Base-by-base conservation (phyloP, 345 rosid species). In the Mallotus nudiflorus region DNA sequence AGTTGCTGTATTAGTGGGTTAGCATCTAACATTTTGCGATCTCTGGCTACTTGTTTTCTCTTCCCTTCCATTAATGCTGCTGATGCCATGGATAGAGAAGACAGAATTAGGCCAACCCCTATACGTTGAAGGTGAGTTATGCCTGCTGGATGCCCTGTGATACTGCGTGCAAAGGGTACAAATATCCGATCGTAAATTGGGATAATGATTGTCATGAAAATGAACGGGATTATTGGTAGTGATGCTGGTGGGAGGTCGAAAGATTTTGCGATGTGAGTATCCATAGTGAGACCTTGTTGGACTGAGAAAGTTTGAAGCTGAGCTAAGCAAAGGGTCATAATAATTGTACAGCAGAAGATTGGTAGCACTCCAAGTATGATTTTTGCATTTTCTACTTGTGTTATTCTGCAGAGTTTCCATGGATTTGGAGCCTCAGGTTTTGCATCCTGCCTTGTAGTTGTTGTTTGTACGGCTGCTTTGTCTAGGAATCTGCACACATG, bases 361-460 rank as follows among this genome's bases (percentile, higher is more conserved):
- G 89, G 91, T 20, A 79, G 9, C 82, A 88, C 74, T 28, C 86
- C 81, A 0, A 82, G 70, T n/a, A 86, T 25, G 66, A 82, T 76
- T 66, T 88, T 86, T 15, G 85, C 89, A 6, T 74, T 83, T 68
- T 88, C 91, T 11, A 86, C 93, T 78, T 85, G 89, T 1, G 91
- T 88, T 28, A 88, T 84, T 60, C 80, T 75, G 80, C 88, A 82
- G 39, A 86, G 86, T 62, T 73, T 88, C 93, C 89, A 83, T 20
- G 85, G 90, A 72, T 65, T 82, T 28, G 45, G 83, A 48, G 73
- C 42, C 62, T 71, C 67, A 33, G 56, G 46, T 27, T 11, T 39
- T 29, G 29, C 27, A n/a, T 35, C 24, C 16, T 78, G 20, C 46
- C 22, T 64, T 40, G 61, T 5, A 14, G 63, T 29, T 53, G 73